Percentiles rank a stretch among this genome's conserved stretches.
phyloP scores from a whole-genome alignment of 2,329 filamentous ascomycete genomes.

The Penicillium sp. region DNA sequence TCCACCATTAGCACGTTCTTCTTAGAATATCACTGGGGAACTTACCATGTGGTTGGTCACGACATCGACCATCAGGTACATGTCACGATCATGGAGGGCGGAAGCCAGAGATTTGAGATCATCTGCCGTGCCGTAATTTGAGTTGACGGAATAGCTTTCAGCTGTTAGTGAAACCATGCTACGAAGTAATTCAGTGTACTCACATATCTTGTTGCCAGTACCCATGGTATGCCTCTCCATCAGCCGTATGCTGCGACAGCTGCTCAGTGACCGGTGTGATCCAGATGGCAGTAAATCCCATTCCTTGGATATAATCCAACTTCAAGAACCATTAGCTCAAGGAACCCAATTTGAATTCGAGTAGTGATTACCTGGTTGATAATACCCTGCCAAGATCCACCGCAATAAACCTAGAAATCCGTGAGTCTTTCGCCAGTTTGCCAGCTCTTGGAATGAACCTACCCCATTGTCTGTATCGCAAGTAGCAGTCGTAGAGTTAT shows the following conservation, averaged over 20 bases:
- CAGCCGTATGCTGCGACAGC: slow-evolving; percentile 33
- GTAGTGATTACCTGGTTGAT: slow-evolving; percentile 31
- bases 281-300: slow-evolving; percentile 52
- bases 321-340: background rate
- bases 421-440: background rate
- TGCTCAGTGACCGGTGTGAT: slow-evolving; percentile 48
- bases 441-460: background rate
- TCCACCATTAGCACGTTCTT: background rate
- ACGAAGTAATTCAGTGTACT: background rate
- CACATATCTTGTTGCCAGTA: slow-evolving; percentile 51
- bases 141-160: slow-evolving; percentile 52
- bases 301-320: slow-evolving; percentile 51
- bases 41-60: slow-evolving; percentile 36
- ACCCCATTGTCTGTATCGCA: slow-evolving; percentile 30
- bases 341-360: background rate
- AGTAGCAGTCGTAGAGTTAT: slow-evolving; percentile 36
- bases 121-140: slow-evolving; percentile 58
- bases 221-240: slow-evolving; percentile 48
- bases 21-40: background rate
- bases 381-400: slow-evolving; percentile 52
- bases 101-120: slow-evolving; percentile 60
- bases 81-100: slow-evolving; percentile 56
- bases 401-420: slow-evolving; percentile 42
- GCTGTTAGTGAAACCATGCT: background rate
- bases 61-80: slow-evolving; percentile 63